These are phyloP conservation scores for Gomphus sp. DNA, from an alignment of 1,284 basidiomycete genomes.

Conservation along the genomic window DNA sequence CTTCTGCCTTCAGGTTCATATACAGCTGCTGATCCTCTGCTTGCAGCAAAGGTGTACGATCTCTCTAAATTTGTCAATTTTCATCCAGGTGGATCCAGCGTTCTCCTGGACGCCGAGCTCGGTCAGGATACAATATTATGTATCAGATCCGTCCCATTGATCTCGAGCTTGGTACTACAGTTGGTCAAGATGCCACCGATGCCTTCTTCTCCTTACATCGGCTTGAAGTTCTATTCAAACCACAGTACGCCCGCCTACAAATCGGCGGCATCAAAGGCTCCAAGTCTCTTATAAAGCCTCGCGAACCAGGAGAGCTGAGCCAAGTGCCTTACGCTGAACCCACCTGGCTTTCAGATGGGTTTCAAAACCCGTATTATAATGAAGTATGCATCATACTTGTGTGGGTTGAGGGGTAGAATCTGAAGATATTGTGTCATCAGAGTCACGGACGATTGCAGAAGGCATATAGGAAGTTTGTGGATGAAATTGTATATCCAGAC, in stretches of 20 bases:
- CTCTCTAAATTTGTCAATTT: slow-evolving; percentile 51
- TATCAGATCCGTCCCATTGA: not conserved
- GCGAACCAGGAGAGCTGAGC: slow-evolving; percentile 50
- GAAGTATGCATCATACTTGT: slow-evolving; percentile 17
- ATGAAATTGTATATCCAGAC: slow-evolving; percentile 55
- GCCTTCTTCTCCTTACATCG: slow-evolving; percentile 80
- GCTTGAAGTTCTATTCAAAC: slow-evolving; percentile 66
- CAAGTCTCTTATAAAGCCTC: slow-evolving; percentile 39
- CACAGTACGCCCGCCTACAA: slow-evolving; percentile 62
- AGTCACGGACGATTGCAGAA: slow-evolving; percentile 59
- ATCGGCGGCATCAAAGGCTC: slow-evolving; percentile 66
- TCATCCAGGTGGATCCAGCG: slow-evolving; percentile 59
- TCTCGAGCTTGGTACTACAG: slow-evolving; percentile 17
- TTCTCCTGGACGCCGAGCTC: slow-evolving; percentile 28
- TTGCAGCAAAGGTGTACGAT: slow-evolving; percentile 50
- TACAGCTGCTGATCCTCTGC: slow-evolving; percentile 63
- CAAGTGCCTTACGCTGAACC: slow-evolving; percentile 80
- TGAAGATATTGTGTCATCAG: not conserved
- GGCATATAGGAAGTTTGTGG: slow-evolving; percentile 54
- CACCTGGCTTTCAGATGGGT: slow-evolving; percentile 74
- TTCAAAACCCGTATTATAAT: slow-evolving; percentile 78
- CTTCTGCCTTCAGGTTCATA: slow-evolving; percentile 2
- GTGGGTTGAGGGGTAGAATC: not conserved
- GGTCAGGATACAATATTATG: not conserved
- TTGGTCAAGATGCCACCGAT: slow-evolving; percentile 79